Base-by-base conservation (phyloP, 169 alveolate species). In the Plasmodium gonderi region DNA sequence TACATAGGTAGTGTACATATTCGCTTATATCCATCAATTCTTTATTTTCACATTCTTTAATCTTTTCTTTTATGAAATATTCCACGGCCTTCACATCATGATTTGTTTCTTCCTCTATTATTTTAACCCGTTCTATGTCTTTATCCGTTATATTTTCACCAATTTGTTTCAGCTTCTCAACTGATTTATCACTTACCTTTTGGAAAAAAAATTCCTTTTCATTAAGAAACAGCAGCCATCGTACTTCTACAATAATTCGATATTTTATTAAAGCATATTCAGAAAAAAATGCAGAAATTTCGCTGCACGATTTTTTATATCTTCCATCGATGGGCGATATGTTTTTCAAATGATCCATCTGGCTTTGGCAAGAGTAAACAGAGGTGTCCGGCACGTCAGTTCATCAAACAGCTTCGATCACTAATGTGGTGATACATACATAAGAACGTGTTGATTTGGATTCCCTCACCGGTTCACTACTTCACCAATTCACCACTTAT, bases 31-130 rank as follows among this genome's bases (percentile, higher is more conserved):
- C 77, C 17, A 69, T 68, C 33, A 98, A 65, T 31, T 94, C 95
- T 29, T 93, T 91, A 26, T 78, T 54, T 44, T 81, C 76, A 38
- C 80, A 26, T 5, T 33, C n/a, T 23, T 12, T 90, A 45, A 95
- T 69, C 54, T 95, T 90, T 54, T 94, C 94, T 92, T 98, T 96
- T 31, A 98, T 95, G 94, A 95, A 98, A 90, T 98, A 98, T 89
- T 98, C 99, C 0, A 97, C 96, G 0, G 99, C 99, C 72, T 98
- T 97, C 29, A 98, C 98, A 93, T 98, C 99, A 91, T 98, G 99
- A 94, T 97, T 97, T n/a, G 98, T 95, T 44, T 94, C 96, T 26
- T 89, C 91, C 82, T 98, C 99, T 14, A 97, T 95, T 42, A 68
- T 60, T 79, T 96, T 96, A 26, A 97, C 98, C 75, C 96, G 79